A percentile compares a stretch with the other conserved stretches of the same genome.
Evolutionary conservation across 768 basidiomycete species (phyloP).

Genomic region (Boletus speciosus): DNA sequence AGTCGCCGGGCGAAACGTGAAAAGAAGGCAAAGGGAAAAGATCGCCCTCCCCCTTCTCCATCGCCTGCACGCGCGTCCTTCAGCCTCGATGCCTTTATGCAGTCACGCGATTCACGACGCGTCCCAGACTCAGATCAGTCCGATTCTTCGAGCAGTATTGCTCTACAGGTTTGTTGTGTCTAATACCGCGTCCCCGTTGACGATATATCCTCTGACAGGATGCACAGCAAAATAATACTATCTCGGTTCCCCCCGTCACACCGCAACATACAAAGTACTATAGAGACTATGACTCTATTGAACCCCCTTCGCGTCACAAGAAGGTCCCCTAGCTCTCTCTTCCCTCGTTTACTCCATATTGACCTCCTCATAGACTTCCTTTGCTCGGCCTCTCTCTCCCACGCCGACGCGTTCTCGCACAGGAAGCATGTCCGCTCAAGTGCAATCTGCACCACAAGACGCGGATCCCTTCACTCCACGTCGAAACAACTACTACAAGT

Average conservation of each 20-base stretch:
- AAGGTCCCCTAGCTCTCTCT: conserved; percentile 17
- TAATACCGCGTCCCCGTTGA: conserved; percentile 16
- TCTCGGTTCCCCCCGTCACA: conserved; percentile 43
- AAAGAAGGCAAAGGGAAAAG: conserved; percentile 45
- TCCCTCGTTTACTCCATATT: background rate
- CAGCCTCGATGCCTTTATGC: conserved; percentile 48
- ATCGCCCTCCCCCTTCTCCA: conserved; percentile 51
- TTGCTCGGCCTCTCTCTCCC: conserved; percentile 43
- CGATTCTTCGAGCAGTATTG: conserved; percentile 28
- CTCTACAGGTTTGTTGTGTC: conserved; percentile 39
- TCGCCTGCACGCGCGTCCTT: conserved; percentile 45
- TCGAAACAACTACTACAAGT: conserved; percentile 39
- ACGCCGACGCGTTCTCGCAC: conserved; percentile 38
- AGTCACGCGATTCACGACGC: conserved; percentile 54
- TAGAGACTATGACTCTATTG: conserved; percentile 38
- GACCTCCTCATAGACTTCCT: conserved; percentile 15
- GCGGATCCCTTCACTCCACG: conserved; percentile 51
- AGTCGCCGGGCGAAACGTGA: conserved; percentile 52
- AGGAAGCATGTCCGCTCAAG: conserved; percentile 29
- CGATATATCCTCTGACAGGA: conserved; percentile 22
- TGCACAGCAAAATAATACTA: conserved; percentile 26
- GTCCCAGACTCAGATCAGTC: conserved; percentile 31
- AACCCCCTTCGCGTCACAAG: conserved; percentile 31
- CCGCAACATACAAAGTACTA: conserved; percentile 63
- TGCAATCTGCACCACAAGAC: conserved; percentile 32